phyloP scores from a whole-genome alignment of 2,329 filamentous ascomycete species.

The Lanzia echinophila region DNA sequence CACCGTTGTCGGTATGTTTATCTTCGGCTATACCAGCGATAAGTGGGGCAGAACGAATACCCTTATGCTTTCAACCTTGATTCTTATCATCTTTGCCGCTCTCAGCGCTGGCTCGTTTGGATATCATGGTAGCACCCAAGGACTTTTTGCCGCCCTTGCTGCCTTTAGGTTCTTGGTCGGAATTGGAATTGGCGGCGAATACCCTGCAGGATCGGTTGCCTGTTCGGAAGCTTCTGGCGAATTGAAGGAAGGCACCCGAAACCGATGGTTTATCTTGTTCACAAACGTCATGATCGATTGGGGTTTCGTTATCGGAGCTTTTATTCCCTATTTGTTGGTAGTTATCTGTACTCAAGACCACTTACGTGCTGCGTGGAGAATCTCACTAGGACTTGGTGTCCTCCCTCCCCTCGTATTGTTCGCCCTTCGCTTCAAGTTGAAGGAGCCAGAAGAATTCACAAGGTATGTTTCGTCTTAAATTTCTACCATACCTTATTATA shows the following conservation, averaged over 20 bases:
- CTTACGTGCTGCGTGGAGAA: slow-evolving; percentile 71
- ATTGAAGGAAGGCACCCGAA: slow-evolving; percentile 71
- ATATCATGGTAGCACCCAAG: slow-evolving; percentile 57
- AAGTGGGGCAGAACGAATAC: slow-evolving; percentile 80
- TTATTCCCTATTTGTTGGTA: slow-evolving; percentile 64
- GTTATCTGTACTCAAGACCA: slow-evolving; percentile 49
- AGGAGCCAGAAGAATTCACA: slow-evolving; percentile 73
- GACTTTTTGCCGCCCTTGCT: slow-evolving; percentile 71
- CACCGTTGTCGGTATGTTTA: slow-evolving; percentile 73
- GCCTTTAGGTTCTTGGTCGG: slow-evolving; percentile 71
- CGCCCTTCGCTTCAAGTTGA: slow-evolving; percentile 62
- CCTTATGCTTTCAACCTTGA: slow-evolving; percentile 71
- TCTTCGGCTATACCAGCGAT: slow-evolving; percentile 77
- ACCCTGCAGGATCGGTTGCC: slow-evolving; percentile 76
- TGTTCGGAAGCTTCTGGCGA: slow-evolving; percentile 80
- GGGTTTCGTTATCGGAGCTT: slow-evolving; percentile 67
- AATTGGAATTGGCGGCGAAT: slow-evolving; percentile 73
- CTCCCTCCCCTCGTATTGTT: slow-evolving; percentile 71
- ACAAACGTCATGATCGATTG: slow-evolving; percentile 84
- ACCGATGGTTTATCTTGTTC: slow-evolving; percentile 86
- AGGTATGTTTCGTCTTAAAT: neutral
- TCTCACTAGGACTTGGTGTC: slow-evolving; percentile 69
- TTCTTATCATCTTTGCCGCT: slow-evolving; percentile 79
- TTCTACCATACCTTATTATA: neutral
- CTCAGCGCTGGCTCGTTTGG: slow-evolving; percentile 73